A percentile compares a stretch with the other conserved stretches of the same genome.
Evolutionary conservation across 2,329 filamentous ascomycete species (phyloP).

Genomic region (Sclerotinia minor): DNA sequence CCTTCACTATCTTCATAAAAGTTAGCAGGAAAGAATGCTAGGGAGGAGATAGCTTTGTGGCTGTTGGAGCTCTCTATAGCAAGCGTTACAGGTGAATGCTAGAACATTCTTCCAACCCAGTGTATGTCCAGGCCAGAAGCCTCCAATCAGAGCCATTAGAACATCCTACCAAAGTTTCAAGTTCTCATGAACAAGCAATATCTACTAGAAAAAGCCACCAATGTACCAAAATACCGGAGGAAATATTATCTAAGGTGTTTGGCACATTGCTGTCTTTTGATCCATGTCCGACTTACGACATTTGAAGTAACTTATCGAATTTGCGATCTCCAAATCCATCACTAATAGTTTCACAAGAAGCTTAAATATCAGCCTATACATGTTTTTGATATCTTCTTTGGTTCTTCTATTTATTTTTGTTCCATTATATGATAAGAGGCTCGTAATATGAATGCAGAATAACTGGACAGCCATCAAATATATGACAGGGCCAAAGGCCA

Average conservation of each 20-base stretch:
- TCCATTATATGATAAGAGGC: slow-evolving; percentile 3
- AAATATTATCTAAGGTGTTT: slow-evolving; percentile 14
- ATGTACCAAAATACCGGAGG: neutral
- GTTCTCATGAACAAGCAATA: neutral
- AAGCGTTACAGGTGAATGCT: neutral
- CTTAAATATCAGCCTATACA: neutral
- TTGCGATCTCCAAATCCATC: neutral
- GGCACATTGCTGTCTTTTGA: neutral
- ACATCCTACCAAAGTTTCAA: neutral
- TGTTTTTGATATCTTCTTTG: neutral
- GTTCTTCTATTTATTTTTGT: too few relatives aligned
- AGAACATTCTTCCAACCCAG: neutral
- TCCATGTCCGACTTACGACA: neutral
- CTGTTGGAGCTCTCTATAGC: neutral
- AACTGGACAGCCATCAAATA: neutral
- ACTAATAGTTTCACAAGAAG: neutral
- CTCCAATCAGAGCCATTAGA: neutral
- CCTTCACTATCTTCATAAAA: neutral
- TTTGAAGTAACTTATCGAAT: slow-evolving; percentile 4
- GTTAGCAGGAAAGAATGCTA: neutral
- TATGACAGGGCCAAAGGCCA: neutral
- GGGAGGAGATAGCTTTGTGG: neutral
- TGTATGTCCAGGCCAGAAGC: neutral
- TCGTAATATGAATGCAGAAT: neutral
- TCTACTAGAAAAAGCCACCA: neutral